A percentile compares a stretch with the other conserved stretches of the same genome.
Conservation (phyloP, 345 rosid genomes). For the Eucalyptus camaldulensis region DNA sequence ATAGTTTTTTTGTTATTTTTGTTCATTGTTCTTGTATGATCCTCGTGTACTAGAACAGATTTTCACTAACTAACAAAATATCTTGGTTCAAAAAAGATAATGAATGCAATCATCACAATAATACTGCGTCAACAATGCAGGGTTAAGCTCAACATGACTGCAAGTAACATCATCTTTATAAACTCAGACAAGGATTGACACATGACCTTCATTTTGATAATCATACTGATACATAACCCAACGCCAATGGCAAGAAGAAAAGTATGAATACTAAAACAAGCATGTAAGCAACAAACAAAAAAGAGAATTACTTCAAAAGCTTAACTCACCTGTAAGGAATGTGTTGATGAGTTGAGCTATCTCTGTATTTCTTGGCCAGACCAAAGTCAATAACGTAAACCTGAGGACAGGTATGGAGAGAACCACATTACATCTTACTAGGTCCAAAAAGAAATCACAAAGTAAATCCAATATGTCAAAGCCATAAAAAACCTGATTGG, state of each 20-base stretch:
- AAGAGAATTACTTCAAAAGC: background rate
- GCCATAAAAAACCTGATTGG: conserved; percentile 55
- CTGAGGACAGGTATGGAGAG: conserved; percentile 15
- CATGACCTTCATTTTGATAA: background rate
- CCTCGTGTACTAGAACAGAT: background rate
- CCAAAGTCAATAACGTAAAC: conserved; percentile 89
- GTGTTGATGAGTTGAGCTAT: conserved; percentile 75
- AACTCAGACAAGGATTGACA: background rate
- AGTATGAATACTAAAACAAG: background rate
- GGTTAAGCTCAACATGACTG: background rate
- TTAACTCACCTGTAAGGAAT: conserved; percentile 71
- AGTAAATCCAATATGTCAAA: background rate
- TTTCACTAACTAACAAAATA: background rate
- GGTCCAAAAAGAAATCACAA: background rate
- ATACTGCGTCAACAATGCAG: background rate
- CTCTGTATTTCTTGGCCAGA: conserved; percentile 89
- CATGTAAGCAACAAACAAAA: background rate
- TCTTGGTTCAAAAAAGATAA: background rate
- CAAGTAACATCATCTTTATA: background rate
- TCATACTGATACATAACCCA: background rate
- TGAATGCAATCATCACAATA: background rate
- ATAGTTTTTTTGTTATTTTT: background rate
- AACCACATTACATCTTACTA: background rate
- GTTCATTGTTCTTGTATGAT: background rate
- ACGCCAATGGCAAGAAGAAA: background rate